phyloP scores from a whole-genome alignment of 2,329 filamentous ascomycete genomes.

The Diplocarpon mali region DNA sequence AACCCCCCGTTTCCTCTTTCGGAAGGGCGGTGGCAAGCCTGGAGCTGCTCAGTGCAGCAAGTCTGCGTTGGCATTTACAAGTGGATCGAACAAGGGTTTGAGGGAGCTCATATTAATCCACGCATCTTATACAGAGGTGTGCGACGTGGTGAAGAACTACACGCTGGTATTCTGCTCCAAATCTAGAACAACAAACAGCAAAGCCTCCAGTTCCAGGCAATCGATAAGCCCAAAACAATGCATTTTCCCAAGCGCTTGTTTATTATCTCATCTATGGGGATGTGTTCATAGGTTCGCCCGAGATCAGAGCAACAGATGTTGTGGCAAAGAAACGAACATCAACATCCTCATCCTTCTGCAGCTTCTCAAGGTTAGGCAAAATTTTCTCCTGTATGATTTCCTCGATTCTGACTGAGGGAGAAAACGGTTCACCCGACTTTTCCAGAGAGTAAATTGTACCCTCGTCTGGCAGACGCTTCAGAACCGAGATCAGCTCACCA shows the following conservation, averaged over 20 bases:
- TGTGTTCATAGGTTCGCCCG: slow-evolving; percentile 43
- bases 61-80: not conserved
- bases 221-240: slow-evolving; percentile 18
- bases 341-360: slow-evolving; percentile 95
- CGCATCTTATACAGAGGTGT: slow-evolving; percentile 6
- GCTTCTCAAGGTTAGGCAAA: slow-evolving; percentile 81
- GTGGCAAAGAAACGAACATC: slow-evolving; percentile 97
- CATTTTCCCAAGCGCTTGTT: slow-evolving; percentile 20
- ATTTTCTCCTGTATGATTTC: slow-evolving; percentile 80
- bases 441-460: slow-evolving; percentile 79
- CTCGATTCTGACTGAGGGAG: slow-evolving; percentile 59
- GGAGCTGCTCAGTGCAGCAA: not conserved
- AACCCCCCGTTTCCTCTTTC: slow-evolving; percentile 3
- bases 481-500: slow-evolving; percentile 75
- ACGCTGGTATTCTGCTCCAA: slow-evolving; percentile 27
- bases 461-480: slow-evolving; percentile 80
- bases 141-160: slow-evolving; percentile 12
- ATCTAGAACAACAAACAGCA: slow-evolving; percentile 25
- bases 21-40: slow-evolving; percentile 7
- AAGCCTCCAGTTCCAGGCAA: slow-evolving; percentile 18
- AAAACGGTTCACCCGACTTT: slow-evolving; percentile 54
- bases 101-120: slow-evolving; percentile 3
- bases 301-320: slow-evolving; percentile 54
- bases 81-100: not conserved
- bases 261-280: slow-evolving; percentile 31